Conservation (phyloP, 768 basidiomycete genomes). For the Amanita rubescens region DNA sequence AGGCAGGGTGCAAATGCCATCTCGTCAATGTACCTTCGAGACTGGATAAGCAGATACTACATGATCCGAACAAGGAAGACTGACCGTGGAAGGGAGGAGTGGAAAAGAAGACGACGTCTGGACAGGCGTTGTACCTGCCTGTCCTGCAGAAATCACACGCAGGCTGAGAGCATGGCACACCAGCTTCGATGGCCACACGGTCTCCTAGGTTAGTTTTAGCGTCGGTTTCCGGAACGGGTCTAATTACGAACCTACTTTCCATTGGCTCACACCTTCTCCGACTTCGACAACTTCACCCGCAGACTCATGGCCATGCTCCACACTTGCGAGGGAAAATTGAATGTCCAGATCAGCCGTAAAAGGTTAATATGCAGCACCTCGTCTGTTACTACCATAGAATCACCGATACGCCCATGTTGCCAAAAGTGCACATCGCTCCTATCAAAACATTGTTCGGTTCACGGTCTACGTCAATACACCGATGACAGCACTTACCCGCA, state of each 20-base stretch:
- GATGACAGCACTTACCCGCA: constrained; percentile 44
- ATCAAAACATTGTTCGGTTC: neutral
- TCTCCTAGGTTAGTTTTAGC: constrained; percentile 33
- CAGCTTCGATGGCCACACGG: constrained; percentile 62
- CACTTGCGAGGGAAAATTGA: constrained; percentile 30
- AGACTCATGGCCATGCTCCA: constrained; percentile 64
- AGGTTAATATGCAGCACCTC: constrained; percentile 33
- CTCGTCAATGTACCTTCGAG: constrained; percentile 49
- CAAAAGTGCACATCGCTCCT: constrained; percentile 73
- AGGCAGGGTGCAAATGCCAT: constrained; percentile 61
- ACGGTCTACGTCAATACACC: neutral
- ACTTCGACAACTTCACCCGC: constrained; percentile 61
- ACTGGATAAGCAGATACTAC: neutral
- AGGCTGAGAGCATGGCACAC: constrained; percentile 59
- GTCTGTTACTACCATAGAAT: constrained; percentile 64
- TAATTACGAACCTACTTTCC: constrained; percentile 42
- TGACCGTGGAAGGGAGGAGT: constrained; percentile 62
- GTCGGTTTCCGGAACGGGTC: neutral
- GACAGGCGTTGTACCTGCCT: constrained; percentile 61
- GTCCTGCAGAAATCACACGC: constrained; percentile 54
- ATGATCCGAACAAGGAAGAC: neutral
- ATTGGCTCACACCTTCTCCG: constrained; percentile 58
- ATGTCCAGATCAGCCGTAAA: neutral
- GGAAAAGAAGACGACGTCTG: constrained; percentile 57
- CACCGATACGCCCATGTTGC: constrained; percentile 62